Evolutionary conservation across 345 rosid species (phyloP), one percentile per base, ranked within the genome.

Genomic region (Carallia pectinifolia): DNA sequence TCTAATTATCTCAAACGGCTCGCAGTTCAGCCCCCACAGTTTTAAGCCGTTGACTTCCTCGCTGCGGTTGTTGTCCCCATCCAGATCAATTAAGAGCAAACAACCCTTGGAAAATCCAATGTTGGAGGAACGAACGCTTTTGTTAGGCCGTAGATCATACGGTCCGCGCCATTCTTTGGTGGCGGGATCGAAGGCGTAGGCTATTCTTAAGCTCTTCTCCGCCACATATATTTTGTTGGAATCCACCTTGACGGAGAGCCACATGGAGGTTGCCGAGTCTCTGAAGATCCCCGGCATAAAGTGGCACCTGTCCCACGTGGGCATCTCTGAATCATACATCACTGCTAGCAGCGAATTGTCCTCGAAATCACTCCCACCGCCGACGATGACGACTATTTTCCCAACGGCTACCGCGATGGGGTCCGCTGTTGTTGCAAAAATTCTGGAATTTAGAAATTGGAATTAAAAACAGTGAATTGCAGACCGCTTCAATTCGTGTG

Each of bases 341-440:
- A 89, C 91, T 6, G 98, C 84, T 23, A 23, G 23, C 12, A 93
- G 76, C 0, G 84, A 85, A 59, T 88, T 89, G n/a, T 89, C 96
- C 68, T 84, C 88, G 84, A 91, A 91, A 39, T 88, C 83, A 70
- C 83, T 79, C 0, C 80, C 78, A 0, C 97, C 97, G 6, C 96
- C 92, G 7, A 92, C 97, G 1, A 89, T 33, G 18, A 93, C 48
- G 37, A 88, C 10, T 3, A 53, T 63, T 40, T 62, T 66, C 6
- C 88, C 96, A 0, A 88, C 90, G 7, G 79, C 29, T 8, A 88
- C 89, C 2, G 88, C 94, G 29, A 91, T 52, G 2, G 98, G 97
- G 74, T 89, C 96, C 1, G 23, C 23, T 23, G 23, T 23, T 23
- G 23, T 23, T 23, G 23, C 23, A 23, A 23, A 23, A 23, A 23